These are phyloP conservation scores for Xylaria sp. DNA, from an alignment of 2,329 filamentous ascomycete genomes.

Conservation along the genomic window DNA sequence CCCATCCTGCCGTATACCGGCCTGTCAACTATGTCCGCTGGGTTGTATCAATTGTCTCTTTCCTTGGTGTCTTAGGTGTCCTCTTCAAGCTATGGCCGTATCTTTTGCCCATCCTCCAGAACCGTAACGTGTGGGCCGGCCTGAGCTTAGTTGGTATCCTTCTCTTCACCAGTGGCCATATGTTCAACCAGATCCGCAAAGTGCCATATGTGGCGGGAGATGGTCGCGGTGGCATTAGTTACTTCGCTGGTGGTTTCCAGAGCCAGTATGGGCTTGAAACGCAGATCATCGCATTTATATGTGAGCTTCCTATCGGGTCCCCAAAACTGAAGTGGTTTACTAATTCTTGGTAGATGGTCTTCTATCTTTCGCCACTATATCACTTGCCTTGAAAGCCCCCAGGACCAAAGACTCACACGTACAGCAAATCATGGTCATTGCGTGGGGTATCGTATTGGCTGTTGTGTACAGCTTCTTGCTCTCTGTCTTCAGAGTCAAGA, in stretches of 20 bases:
- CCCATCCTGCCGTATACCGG: constrained; percentile 80
- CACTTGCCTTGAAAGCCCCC: constrained; percentile 92
- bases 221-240: constrained; percentile 84
- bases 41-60: constrained; percentile 71
- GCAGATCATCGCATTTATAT: constrained; percentile 92
- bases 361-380: constrained; percentile 88
- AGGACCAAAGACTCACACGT: constrained; percentile 79
- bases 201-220: constrained; percentile 91
- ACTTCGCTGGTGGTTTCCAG: constrained; percentile 92
- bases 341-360: constrained; percentile 63
- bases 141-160: constrained; percentile 89
- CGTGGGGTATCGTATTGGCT: constrained; percentile 81
- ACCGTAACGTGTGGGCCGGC: constrained; percentile 93
- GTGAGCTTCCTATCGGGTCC: constrained; percentile 66
- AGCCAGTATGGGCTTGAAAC: constrained; percentile 95
- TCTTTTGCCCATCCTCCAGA: constrained; percentile 82
- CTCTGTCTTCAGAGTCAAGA: constrained; percentile 94
- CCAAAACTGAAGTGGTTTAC: not conserved
- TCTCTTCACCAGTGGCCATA: constrained; percentile 94
- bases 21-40: constrained; percentile 89
- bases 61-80: constrained; percentile 75
- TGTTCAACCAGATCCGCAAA: constrained; percentile 99
- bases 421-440: constrained; percentile 83
- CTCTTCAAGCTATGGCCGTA: constrained; percentile 79
- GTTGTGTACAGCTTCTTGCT: constrained; percentile 93